phyloP scores from a whole-genome alignment of 1,139 yeast species.

The Magnusiomyces fungicola region DNA sequence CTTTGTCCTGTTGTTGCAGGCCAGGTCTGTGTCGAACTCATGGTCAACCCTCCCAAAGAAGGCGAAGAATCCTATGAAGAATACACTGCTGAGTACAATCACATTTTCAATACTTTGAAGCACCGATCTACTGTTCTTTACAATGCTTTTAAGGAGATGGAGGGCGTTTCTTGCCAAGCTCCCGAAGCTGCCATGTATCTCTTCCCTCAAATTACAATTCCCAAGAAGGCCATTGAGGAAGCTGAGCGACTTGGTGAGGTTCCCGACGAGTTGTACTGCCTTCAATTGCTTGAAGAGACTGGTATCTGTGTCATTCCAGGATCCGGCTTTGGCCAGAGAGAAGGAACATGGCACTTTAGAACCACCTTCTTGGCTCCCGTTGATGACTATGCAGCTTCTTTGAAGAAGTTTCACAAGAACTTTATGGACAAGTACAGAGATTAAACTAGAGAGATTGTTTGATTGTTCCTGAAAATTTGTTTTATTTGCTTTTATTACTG shows the following conservation, averaged over 20 bases:
- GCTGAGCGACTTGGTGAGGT: constrained; percentile 48
- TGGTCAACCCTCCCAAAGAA: constrained; percentile 81
- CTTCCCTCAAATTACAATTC: constrained; percentile 70
- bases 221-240: constrained; percentile 50
- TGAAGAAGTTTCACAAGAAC: constrained; percentile 67
- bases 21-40: constrained; percentile 83
- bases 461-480: background rate
- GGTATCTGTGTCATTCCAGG: constrained; percentile 99
- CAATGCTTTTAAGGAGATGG: constrained; percentile 65
- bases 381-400: constrained; percentile 69
- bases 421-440: constrained; percentile 54
- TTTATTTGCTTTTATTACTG: background rate
- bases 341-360: constrained; percentile 84
- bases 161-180: constrained; percentile 73
- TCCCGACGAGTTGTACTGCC: constrained; percentile 84
- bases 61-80: constrained; percentile 71
- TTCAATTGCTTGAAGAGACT: constrained; percentile 71
- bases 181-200: constrained; percentile 98
- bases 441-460: background rate
- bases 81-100: constrained; percentile 53
- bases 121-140: constrained; percentile 58
- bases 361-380: constrained; percentile 97
- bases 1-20: constrained; percentile 93
- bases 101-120: constrained; percentile 55
- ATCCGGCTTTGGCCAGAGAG: constrained; percentile 88